phyloP scores from a whole-genome alignment of 179 eudicot genomes.

The Spinacia oleracea region DNA sequence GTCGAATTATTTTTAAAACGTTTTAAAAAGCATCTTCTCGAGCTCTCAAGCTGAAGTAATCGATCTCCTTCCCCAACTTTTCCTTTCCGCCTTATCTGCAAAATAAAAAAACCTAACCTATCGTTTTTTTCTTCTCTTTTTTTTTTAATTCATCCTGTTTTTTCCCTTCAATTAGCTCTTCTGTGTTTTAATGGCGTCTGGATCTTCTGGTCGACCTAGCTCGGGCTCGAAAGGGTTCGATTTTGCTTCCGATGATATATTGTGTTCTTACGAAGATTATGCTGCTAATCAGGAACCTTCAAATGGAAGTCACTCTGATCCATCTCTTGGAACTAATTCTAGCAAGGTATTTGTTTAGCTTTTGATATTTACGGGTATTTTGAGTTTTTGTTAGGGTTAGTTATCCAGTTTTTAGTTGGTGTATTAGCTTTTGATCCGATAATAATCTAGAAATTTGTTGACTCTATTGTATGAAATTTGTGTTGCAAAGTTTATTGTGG shows the following conservation, averaged over 20 bases:
- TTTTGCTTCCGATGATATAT: slow-evolving; percentile 81
- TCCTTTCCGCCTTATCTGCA: too few species aligned
- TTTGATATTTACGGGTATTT: neutral
- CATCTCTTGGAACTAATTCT: slow-evolving; percentile 43
- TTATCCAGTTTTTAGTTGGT: neutral
- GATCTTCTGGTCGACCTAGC: slow-evolving; percentile 59
- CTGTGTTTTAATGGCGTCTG: slow-evolving; percentile 60
- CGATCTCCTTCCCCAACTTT: too few species aligned
- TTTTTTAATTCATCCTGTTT: neutral
- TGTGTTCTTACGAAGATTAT: slow-evolving; percentile 83
- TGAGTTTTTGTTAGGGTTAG: neutral
- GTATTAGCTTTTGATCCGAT: neutral
- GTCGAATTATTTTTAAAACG: too few species aligned
- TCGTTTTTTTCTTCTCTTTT: neutral
- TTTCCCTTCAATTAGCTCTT: neutral
- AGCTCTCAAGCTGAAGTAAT: too few species aligned
- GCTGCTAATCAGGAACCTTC: slow-evolving; percentile 45
- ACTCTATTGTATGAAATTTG: neutral
- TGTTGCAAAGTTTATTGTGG: neutral
- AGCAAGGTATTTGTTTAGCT: slow-evolving; percentile 40
- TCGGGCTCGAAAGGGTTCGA: slow-evolving; percentile 69
- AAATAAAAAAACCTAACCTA: slow-evolving; percentile 20
- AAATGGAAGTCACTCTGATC: slow-evolving; percentile 66
- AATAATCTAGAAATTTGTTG: neutral
- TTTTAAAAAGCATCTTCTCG: too few species aligned